These are phyloP conservation scores for Malus hybrid DNA, from an alignment of 331 rosid species.

Conservation along the genomic window DNA sequence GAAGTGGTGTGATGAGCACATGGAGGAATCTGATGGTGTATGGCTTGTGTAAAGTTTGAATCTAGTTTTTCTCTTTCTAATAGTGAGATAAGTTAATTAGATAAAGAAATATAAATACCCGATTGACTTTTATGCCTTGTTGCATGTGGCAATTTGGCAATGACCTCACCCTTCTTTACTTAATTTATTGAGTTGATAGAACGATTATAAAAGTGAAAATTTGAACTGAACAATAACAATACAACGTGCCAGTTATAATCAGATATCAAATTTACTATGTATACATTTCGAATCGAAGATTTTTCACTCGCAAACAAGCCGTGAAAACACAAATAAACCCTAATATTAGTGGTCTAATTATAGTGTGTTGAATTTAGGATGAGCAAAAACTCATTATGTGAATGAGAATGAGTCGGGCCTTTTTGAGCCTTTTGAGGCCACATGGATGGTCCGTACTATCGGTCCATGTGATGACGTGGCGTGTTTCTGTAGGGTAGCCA, in stretches of 20 bases:
- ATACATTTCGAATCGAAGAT: no score
- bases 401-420: neutral
- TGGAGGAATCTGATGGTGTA: neutral
- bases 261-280: no score
- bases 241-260: no score
- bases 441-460: constrained; percentile 63
- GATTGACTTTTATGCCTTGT: neutral
- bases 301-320: no score
- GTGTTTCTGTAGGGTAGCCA: constrained; percentile 17
- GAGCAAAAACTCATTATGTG: neutral
- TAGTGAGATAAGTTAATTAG: neutral
- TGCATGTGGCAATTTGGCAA: constrained; percentile 3
- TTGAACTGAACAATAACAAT: no score
- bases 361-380: neutral
- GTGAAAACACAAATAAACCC: no score
- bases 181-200: no score
- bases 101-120: neutral
- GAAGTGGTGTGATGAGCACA: neutral
- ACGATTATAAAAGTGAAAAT: no score
- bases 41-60: neutral
- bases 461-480: constrained; percentile 40
- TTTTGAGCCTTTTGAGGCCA: constrained; percentile 9
- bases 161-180: neutral
- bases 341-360: no score
- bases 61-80: neutral